Percentiles rank a stretch among this genome's conserved stretches.
Conservation (phyloP, 225 moss, liverwort and hornwort genomes). For the Polytrichum commune region DNA sequence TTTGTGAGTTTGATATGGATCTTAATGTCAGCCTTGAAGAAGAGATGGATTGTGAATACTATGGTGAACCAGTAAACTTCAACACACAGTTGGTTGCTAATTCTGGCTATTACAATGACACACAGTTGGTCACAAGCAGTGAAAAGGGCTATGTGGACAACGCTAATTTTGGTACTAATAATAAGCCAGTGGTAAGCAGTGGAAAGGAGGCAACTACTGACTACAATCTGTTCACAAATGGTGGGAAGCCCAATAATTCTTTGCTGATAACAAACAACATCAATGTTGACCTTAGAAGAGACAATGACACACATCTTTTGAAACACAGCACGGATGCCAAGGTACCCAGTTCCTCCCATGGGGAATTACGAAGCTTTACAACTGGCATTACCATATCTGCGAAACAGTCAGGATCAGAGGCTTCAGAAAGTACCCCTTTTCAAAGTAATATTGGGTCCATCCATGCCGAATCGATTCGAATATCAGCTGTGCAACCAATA, state of each 20-base stretch:
- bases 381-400: conserved; percentile 31
- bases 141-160: conserved; percentile 21
- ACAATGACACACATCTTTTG: not conserved
- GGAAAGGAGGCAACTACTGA: conserved; percentile 14
- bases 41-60: conserved; percentile 55
- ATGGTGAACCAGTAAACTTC: conserved; percentile 44
- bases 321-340: conserved; percentile 4
- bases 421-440: conserved; percentile 43
- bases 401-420: conserved; percentile 45
- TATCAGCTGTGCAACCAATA: conserved; percentile 37
- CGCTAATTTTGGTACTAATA: conserved; percentile 6
- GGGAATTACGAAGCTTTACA: conserved; percentile 40
- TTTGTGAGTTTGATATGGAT: conserved; percentile 62
- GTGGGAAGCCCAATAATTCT: not conserved
- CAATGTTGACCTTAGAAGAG: not conserved
- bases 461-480: conserved; percentile 44
- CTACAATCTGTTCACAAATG: conserved; percentile 7
- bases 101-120: conserved; percentile 29
- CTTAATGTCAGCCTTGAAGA: conserved; percentile 63
- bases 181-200: conserved; percentile 15
- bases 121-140: conserved; percentile 31
- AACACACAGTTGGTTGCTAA: conserved; percentile 27
- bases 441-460: conserved; percentile 39
- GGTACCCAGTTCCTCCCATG: conserved; percentile 22
- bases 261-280: not conserved